Conservation (phyloP, 768 basidiomycete genomes). For the Russula abietina region DNA sequence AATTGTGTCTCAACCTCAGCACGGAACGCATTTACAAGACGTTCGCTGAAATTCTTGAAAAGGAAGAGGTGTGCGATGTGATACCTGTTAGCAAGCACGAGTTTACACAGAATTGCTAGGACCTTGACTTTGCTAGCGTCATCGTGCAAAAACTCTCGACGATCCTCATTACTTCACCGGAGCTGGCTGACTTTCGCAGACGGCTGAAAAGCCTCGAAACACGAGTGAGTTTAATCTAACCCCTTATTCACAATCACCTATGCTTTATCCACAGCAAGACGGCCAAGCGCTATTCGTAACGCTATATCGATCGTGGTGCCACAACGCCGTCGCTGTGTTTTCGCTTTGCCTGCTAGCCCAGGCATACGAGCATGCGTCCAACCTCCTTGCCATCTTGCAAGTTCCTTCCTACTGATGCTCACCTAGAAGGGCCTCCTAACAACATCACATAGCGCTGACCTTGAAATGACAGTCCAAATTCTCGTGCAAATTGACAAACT, state of each 20-base stretch:
- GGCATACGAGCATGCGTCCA: slow-evolving; percentile 98
- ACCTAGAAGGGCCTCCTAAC: background rate
- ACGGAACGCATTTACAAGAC: slow-evolving; percentile 93
- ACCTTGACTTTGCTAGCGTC: slow-evolving; percentile 94
- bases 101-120: slow-evolving; percentile 40
- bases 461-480: slow-evolving; percentile 93
- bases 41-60: slow-evolving; percentile 95
- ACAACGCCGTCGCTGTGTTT: slow-evolving; percentile 95
- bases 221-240: slow-evolving; percentile 48
- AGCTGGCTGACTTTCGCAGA: slow-evolving; percentile 91
- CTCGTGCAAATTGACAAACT: slow-evolving; percentile 96
- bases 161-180: slow-evolving; percentile 93
- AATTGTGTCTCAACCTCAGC: slow-evolving; percentile 89
- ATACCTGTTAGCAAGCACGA: background rate
- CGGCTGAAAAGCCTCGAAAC: slow-evolving; percentile 90
- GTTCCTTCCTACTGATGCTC: slow-evolving; percentile 30
- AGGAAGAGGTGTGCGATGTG: slow-evolving; percentile 71
- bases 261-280: slow-evolving; percentile 59
- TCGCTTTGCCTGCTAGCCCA: slow-evolving; percentile 94
- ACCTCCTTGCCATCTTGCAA: slow-evolving; percentile 91
- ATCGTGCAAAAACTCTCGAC: slow-evolving; percentile 97
- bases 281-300: slow-evolving; percentile 93
- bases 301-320: slow-evolving; percentile 96
- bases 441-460: slow-evolving; percentile 62
- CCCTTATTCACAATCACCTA: background rate